Conservation (phyloP, 2,329 filamentous ascomycete species). For the Aspergillus pseudonomiae region DNA sequence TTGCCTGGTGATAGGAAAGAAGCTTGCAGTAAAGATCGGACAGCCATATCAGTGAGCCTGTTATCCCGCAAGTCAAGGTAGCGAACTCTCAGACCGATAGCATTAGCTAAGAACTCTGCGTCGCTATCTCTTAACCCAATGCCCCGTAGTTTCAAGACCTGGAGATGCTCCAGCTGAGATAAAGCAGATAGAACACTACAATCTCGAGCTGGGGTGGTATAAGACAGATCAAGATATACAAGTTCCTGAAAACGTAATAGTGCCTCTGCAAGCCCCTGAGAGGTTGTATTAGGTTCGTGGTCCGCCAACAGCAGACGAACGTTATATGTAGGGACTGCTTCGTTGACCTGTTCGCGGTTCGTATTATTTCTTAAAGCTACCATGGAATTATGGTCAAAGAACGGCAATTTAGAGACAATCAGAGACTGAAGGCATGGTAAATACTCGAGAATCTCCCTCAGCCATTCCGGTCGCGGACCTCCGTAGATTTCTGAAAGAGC, state of each 20-base stretch:
- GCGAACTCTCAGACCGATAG: slow-evolving; percentile 56
- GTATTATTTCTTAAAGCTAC: slow-evolving; percentile 48
- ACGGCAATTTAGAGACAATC: slow-evolving; percentile 61
- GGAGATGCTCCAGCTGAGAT: slow-evolving; percentile 52
- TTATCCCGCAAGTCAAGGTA: slow-evolving; percentile 63
- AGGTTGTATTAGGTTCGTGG: slow-evolving; percentile 61
- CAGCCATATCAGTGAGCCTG: slow-evolving; percentile 57
- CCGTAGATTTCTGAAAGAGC: slow-evolving; percentile 64
- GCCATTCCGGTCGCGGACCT: slow-evolving; percentile 61
- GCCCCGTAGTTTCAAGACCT: slow-evolving; percentile 60
- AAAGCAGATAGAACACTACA: slow-evolving; percentile 53
- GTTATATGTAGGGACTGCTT: slow-evolving; percentile 41
- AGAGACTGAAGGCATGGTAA: slow-evolving; percentile 63
- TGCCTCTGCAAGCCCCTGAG: slow-evolving; percentile 54
- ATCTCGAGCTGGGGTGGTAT: slow-evolving; percentile 54
- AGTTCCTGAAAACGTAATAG: slow-evolving; percentile 57
- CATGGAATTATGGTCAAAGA: slow-evolving; percentile 64
- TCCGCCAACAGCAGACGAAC: slow-evolving; percentile 61
- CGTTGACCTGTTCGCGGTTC: slow-evolving; percentile 6
- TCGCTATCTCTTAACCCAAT: slow-evolving; percentile 58
- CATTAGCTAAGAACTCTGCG: slow-evolving; percentile 54
- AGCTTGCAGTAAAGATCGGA: slow-evolving; percentile 54
- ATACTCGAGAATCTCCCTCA: slow-evolving; percentile 60
- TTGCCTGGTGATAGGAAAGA: slow-evolving; percentile 46
- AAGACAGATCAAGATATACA: slow-evolving; percentile 62